Evolutionary conservation across 2,329 filamentous ascomycete species (phyloP), one percentile per base, ranked within the genome.

Genomic region (Chrysoporthe deuterocubensis): DNA sequence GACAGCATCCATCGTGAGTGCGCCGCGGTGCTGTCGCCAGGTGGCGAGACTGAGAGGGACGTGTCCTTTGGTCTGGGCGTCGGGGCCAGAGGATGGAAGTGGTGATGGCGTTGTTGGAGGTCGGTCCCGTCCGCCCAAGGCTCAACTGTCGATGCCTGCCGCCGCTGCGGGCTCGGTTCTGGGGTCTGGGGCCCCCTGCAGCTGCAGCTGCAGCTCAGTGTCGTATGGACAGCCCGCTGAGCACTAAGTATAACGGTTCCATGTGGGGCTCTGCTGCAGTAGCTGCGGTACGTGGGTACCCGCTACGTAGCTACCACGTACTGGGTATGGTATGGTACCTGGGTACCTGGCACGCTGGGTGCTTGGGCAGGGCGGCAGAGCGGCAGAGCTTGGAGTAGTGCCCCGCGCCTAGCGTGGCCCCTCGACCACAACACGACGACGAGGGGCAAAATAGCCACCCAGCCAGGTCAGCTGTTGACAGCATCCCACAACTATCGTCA

Each of bases 1-100:
- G 78, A 84, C 82, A 70, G 78, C 79, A 71, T 84, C 83, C 86
- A 89, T 89, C 65, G 72, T 80, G 77, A 69, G 40, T 44, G 67
- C 52, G 58, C 37, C 61, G 14, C 44, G 61, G 52, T 40, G 54
- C 58, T 44, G 61, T 65, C 57, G 50, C 54, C 52, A 44, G 18
- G 6, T 50, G 4, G 56, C 16, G n/a, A 18, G 18, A 40, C 18
- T 48, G 65, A 16, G 48, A 7, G 65, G 16, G n/a, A 11, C 9
- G 11, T 37, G 34, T 14, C 37, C 7, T 42, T 11, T 58, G 56
- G 2, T 4, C 26, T 26, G 26, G 26, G 26, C 26, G 26, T 26
- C 26, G 34, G 13, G 9, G 56, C 11, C 34, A 34, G 56, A 42
- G 34, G 18, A 16, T 34, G 16, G 34, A 21, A 1, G 14, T 48